These are phyloP conservation scores for Hypoxylon subgilvum DNA, from an alignment of 495 filamentous ascomycete genomes.

Conservation along the genomic window DNA sequence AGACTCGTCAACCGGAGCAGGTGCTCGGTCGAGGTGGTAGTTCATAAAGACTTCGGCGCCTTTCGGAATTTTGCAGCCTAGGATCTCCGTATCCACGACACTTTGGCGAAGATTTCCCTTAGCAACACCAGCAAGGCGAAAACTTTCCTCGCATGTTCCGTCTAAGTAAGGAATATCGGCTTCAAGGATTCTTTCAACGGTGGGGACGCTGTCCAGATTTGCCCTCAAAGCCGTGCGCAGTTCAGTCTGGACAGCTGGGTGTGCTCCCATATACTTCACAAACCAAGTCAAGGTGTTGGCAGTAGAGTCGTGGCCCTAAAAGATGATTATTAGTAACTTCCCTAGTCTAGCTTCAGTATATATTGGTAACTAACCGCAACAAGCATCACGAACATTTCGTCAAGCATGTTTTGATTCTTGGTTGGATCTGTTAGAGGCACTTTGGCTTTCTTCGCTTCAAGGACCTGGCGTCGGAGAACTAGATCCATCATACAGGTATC, in stretches of 20 bases:
- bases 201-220: neutral
- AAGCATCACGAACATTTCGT: conserved; percentile 36
- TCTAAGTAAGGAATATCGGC: conserved; percentile 44
- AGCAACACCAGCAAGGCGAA: conserved; percentile 33
- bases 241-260: conserved; percentile 35
- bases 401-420: conserved; percentile 36
- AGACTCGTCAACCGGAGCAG: too few species aligned
- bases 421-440: conserved; percentile 30
- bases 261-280: conserved; percentile 40
- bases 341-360: conserved; percentile 1
- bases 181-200: neutral
- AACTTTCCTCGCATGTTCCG: conserved; percentile 46
- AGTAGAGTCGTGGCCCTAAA: conserved; percentile 13
- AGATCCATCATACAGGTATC: conserved; percentile 49
- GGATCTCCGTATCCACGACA: conserved; percentile 35
- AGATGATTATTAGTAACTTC: neutral
- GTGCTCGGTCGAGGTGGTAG: too few species aligned
- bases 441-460: conserved; percentile 38
- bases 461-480: conserved; percentile 41
- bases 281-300: conserved; percentile 34
- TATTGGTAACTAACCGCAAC: too few species aligned
- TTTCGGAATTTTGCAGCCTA: conserved; percentile 45
- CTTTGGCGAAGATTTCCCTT: conserved; percentile 33
- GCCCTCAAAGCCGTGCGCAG: conserved; percentile 35
- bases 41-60: conserved; percentile 44